Conservation (phyloP, 2,329 filamentous ascomycete genomes). For the Fusarium subtropicale region DNA sequence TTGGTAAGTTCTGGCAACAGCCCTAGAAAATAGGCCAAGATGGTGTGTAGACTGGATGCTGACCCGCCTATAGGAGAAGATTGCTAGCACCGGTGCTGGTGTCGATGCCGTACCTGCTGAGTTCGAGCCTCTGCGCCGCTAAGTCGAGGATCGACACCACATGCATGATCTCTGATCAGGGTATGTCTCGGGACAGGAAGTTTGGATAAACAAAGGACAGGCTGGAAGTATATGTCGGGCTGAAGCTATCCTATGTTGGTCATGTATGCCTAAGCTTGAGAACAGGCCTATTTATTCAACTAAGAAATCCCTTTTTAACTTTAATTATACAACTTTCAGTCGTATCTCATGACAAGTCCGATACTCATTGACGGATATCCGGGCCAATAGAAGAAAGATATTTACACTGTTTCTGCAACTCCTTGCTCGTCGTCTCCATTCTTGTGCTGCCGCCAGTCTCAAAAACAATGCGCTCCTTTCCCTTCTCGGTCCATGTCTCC, state of each 20-base stretch:
- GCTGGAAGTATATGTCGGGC: not conserved
- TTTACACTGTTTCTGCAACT: slow-evolving; percentile 44
- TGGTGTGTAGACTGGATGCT: not conserved
- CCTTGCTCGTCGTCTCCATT: slow-evolving; percentile 53
- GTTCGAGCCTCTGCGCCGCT: not conserved
- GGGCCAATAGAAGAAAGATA: slow-evolving; percentile 37
- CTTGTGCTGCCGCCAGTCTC: slow-evolving; percentile 54
- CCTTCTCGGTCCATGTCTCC: slow-evolving; percentile 52
- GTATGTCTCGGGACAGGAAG: no score
- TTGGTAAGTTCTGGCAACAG: not conserved
- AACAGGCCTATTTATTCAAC: no score
- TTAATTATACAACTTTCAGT: rapidly evolving
- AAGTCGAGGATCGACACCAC: not conserved
- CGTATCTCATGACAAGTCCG: no score
- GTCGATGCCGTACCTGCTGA: not conserved
- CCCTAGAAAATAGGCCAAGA: rapidly evolving
- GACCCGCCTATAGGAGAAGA: not conserved
- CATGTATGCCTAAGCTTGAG: no score
- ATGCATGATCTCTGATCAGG: not conserved
- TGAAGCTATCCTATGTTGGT: no score
- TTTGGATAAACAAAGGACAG: not conserved
- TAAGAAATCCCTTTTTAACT: no score
- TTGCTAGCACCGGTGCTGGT: not conserved
- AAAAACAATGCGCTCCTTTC: slow-evolving; percentile 54
- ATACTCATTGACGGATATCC: slow-evolving; percentile 22